phyloP scores from a whole-genome alignment of 805 yeast species.

The Candida piceae region DNA sequence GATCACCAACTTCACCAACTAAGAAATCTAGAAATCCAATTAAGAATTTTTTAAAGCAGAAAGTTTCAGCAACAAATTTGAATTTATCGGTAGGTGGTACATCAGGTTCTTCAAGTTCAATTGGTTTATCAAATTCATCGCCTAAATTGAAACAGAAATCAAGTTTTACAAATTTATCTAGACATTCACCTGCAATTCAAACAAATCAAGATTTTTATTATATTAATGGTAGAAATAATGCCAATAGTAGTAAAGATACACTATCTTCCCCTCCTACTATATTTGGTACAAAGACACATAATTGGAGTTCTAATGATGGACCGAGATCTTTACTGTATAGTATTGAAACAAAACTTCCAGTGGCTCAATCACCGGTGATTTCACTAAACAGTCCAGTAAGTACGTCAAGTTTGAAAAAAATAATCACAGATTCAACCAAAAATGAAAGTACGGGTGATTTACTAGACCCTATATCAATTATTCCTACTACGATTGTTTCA shows the following conservation, averaged over 20 bases:
- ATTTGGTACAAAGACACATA: conserved; percentile 27
- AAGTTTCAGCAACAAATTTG: conserved; percentile 10
- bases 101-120: too few relatives aligned
- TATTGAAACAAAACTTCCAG: not conserved
- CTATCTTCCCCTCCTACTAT: conserved; percentile 22
- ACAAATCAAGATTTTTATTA: not conserved
- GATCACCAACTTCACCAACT: conserved; percentile 15
- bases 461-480: too few relatives aligned
- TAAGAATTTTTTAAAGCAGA: conserved; percentile 23
- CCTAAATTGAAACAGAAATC: conserved; percentile 11
- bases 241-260: not conserved
- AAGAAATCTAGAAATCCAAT: conserved; percentile 21
- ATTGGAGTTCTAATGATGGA: conserved; percentile 23
- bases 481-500: too few relatives aligned
- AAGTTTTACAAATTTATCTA: conserved; percentile 9
- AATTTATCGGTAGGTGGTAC: too few relatives aligned
- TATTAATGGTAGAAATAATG: not conserved
- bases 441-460: too few relatives aligned
- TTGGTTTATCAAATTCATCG: too few relatives aligned
- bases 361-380: not conserved
- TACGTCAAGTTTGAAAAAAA: too few relatives aligned
- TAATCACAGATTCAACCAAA: too few relatives aligned
- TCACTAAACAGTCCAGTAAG: not conserved
- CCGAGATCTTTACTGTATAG: conserved; percentile 14
- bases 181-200: conserved; percentile 1